Conservation (phyloP, 2,329 filamentous ascomycete genomes). For the Chrysosporium queenslandicum region DNA sequence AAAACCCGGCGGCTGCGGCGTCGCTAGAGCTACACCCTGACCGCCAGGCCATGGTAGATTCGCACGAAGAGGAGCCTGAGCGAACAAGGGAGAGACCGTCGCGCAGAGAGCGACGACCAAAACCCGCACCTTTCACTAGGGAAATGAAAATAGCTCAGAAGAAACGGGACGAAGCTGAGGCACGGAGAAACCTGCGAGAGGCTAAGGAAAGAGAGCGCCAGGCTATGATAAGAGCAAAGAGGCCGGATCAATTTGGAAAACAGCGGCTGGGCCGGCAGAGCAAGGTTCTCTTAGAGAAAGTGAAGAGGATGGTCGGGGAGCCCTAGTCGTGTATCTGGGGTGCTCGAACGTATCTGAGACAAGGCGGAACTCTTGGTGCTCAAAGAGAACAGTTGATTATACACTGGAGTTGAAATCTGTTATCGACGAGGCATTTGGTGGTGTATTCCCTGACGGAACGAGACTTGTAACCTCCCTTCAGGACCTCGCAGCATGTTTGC, state of each 20-base stretch:
- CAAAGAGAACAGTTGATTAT: no score
- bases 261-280: slow-evolving; percentile 76
- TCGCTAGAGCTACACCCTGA: slow-evolving; percentile 51
- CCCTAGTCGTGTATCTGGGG: slow-evolving; percentile 13
- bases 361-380: neutral
- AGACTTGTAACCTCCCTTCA: no score
- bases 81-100: slow-evolving; percentile 25
- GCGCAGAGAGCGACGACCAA: slow-evolving; percentile 31
- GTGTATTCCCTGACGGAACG: no score
- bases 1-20: slow-evolving; percentile 21
- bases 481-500: no score
- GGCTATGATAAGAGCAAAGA: slow-evolving; percentile 52
- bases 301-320: slow-evolving; percentile 58
- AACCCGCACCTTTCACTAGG: slow-evolving; percentile 50
- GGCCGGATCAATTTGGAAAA: slow-evolving; percentile 57
- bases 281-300: slow-evolving; percentile 63
- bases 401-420: no score
- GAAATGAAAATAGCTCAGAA: slow-evolving; percentile 58
- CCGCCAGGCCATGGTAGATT: slow-evolving; percentile 49
- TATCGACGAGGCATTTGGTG: no score
- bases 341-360: neutral
- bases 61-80: slow-evolving; percentile 23
- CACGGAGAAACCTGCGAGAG: slow-evolving; percentile 54
- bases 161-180: slow-evolving; percentile 49
- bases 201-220: slow-evolving; percentile 63